These are phyloP conservation scores for Suillus decipiens DNA, from an alignment of 768 basidiomycete species.

Conservation along the genomic window DNA sequence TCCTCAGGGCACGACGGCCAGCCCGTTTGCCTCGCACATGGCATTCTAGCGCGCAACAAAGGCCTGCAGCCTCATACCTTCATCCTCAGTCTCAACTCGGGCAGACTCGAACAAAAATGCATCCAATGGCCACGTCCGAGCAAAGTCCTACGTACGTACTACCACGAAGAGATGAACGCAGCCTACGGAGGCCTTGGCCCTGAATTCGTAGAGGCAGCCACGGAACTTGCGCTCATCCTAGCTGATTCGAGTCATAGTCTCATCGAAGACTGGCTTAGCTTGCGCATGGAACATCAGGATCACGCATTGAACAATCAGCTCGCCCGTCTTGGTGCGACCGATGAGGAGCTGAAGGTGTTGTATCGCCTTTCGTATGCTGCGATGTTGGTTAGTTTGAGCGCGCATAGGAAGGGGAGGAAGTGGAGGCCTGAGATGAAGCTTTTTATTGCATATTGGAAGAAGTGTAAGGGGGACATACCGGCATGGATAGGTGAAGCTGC, in stretches of 20 bases:
- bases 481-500: background rate
- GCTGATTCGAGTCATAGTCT: slow-evolving; percentile 8
- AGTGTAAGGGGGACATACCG: background rate
- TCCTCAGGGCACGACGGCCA: slow-evolving; percentile 4
- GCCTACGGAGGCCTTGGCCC: background rate
- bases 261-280: slow-evolving; percentile 8
- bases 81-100: background rate
- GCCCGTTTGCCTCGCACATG: slow-evolving; percentile 4
- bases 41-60: slow-evolving; percentile 8
- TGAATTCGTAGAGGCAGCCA: background rate
- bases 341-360: background rate
- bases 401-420: slow-evolving; percentile 6
- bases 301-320: background rate
- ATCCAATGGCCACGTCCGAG: slow-evolving; percentile 2
- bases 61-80: background rate
- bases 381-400: slow-evolving; percentile 10
- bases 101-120: slow-evolving; percentile 4
- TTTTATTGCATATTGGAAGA: slow-evolving; percentile 5
- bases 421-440: slow-evolving; percentile 1
- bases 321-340: background rate
- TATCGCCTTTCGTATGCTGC: slow-evolving; percentile 7
- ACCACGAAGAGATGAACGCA: slow-evolving; percentile 2
- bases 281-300: slow-evolving; percentile 7
- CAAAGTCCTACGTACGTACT: slow-evolving; percentile 7
- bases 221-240: background rate